Base-by-base conservation (phyloP, 2,329 filamentous ascomycete genomes). In the Colletotrichum tropicale region DNA sequence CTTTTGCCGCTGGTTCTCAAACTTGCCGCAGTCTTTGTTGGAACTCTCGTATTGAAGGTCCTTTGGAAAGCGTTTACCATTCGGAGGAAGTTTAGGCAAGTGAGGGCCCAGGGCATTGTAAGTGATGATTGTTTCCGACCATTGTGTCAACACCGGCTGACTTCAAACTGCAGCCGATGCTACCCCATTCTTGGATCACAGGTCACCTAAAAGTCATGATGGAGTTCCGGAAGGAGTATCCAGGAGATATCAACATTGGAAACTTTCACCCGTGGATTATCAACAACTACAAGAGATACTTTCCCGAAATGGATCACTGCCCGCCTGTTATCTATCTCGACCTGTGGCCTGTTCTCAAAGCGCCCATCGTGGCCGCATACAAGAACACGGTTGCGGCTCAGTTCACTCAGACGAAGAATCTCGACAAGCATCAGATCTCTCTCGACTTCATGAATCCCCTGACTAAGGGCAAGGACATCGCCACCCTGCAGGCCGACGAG, bases 251-350 rank as follows among this genome's bases (percentile, higher is more conserved):
- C 5, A 64, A 73, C 8, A 67, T 67, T 8, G 43, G 70, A 2
- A 62, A 67, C 15, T 66, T 67, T 16, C 55, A 71, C 32, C 21
- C 56, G 18, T 66, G 28, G 48, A 71, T 71, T 10, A 55, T 71
- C n/a, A 71, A 71, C 4, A 66, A 71, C 62, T 75, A 71, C 18
- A 13, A 71, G 28, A 62, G 26, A 16, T 67, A 71, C 15, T 67
- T 75, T 13, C 64, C 76, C 9, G 38, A 74, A 16, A 62, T 71
- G 65, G 67, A 67, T 3, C 28, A 66, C 15, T 77, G 77, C 34
- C 78, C 77, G 21, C 76, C 74, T 7, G 71, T 79, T 9, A 71
- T 75, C 48, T 79, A 79, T 24, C 55, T 80, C 26, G 79, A 80
- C 73, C 28, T 77, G 7, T 80, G 78, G 78, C 79, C 79, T 8